phyloP scores from a whole-genome alignment of 768 basidiomycete genomes.

The Leccinum obscurum region DNA sequence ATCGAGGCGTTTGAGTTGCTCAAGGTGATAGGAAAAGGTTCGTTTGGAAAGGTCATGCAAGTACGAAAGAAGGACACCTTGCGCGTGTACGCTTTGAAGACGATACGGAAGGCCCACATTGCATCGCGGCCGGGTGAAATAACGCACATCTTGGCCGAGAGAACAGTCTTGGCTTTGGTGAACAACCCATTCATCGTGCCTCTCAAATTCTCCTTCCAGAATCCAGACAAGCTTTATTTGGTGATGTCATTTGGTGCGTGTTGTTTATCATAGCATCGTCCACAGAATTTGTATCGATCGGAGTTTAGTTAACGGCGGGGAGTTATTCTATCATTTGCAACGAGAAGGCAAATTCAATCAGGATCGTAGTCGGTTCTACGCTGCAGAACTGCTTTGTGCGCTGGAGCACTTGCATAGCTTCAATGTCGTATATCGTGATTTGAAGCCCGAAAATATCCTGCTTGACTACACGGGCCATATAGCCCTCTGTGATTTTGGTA shows the following conservation, averaged over 20 bases:
- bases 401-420: conserved; percentile 96
- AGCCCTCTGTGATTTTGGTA: conserved; percentile 94
- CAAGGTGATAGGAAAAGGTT: conserved; percentile 97
- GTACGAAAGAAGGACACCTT: conserved; percentile 98
- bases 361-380: conserved; percentile 91
- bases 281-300: conserved; percentile 4
- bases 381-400: conserved; percentile 94
- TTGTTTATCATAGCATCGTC: neutral
- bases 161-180: conserved; percentile 94
- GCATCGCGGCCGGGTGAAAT: conserved; percentile 96
- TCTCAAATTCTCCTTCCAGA: conserved; percentile 98
- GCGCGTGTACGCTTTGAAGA: conserved; percentile 97
- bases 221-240: conserved; percentile 93
- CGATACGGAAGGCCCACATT: conserved; percentile 97
- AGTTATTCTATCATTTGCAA: conserved; percentile 97
- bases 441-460: conserved; percentile 98
- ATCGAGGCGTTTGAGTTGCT: conserved; percentile 97
- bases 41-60: conserved; percentile 99
- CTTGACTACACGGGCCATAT: conserved; percentile 98
- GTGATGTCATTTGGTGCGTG: conserved; percentile 91
- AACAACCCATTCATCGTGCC: conserved; percentile 99
- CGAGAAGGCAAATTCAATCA: conserved; percentile 96
- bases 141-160: conserved; percentile 95
- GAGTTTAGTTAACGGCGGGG: conserved; percentile 88
- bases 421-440: conserved; percentile 97